phyloP scores from a whole-genome alignment of 441 rosid species.

The Gossypium gossypioides region DNA sequence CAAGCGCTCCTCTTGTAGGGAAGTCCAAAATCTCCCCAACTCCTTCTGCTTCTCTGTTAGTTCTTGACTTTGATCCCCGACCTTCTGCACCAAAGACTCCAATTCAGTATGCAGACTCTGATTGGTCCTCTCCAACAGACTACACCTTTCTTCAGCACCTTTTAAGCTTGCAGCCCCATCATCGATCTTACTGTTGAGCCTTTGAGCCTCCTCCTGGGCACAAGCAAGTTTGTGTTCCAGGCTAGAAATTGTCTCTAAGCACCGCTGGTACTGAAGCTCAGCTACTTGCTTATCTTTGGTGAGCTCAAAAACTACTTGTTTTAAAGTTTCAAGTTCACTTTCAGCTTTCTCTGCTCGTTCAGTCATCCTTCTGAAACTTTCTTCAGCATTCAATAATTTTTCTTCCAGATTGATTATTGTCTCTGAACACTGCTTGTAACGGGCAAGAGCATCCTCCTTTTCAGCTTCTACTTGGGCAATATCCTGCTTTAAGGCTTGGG shows the following conservation, averaged over 20 bases:
- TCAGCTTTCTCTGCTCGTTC: constrained; percentile 55
- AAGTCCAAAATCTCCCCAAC: constrained; percentile 68
- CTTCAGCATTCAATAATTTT: constrained; percentile 57
- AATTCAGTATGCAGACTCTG: constrained; percentile 55
- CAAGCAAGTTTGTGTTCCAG: constrained; percentile 54
- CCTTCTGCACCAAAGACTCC: constrained; percentile 46
- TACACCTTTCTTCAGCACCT: constrained; percentile 73
- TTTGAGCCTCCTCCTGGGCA: constrained; percentile 53
- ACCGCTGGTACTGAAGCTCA: constrained; percentile 51
- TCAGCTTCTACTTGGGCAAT: constrained; percentile 49
- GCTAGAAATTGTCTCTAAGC: constrained; percentile 52
- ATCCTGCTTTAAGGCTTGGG: constrained; percentile 40
- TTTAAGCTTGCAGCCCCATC: constrained; percentile 53
- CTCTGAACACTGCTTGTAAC: constrained; percentile 45
- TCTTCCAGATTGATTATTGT: constrained; percentile 48
- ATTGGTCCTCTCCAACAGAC: constrained; percentile 60
- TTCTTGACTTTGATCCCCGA: constrained; percentile 56
- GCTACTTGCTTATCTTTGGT: constrained; percentile 62
- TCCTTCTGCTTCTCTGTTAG: constrained; percentile 77
- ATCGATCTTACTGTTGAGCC: constrained; percentile 55
- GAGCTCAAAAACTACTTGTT: constrained; percentile 43
- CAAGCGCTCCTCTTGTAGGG: constrained; percentile 73
- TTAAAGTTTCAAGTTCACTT: constrained; percentile 53
- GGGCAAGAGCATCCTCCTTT: constrained; percentile 49
- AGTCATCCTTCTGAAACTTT: constrained; percentile 31